These are phyloP conservation scores for Medicago ruthenica DNA, from an alignment of 306 rosid species.

Conservation along the genomic window DNA sequence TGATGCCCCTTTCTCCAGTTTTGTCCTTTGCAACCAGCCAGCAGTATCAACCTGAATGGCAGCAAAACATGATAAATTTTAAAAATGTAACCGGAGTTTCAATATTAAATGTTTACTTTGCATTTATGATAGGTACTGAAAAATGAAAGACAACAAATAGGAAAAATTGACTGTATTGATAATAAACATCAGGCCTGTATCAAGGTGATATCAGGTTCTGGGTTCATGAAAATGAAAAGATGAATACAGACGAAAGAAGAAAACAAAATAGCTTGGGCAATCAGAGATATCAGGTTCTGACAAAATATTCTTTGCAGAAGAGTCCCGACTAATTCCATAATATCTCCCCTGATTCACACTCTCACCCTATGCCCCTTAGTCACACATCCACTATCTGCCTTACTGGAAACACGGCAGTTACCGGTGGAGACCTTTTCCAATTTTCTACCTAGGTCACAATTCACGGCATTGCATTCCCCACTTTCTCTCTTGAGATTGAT, in stretches of 20 bases:
- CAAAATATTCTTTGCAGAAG: background rate
- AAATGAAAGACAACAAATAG: background rate
- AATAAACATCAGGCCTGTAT: slow-evolving; percentile 9
- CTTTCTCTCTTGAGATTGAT: background rate
- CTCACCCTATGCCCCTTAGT: slow-evolving; percentile 17
- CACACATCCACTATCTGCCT: background rate
- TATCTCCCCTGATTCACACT: background rate
- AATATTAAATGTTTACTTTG: slow-evolving; percentile 17
- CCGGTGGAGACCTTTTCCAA: background rate
- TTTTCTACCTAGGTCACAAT: slow-evolving; percentile 2
- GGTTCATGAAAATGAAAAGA: slow-evolving; percentile 8
- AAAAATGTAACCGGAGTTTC: slow-evolving; percentile 6
- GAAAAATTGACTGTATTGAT: background rate
- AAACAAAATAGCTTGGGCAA: background rate
- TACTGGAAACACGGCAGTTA: background rate
- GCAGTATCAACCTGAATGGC: slow-evolving; percentile 89
- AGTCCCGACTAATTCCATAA: background rate
- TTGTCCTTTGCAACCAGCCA: slow-evolving; percentile 93
- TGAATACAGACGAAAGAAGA: slow-evolving; percentile 18
- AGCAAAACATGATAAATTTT: slow-evolving; percentile 33
- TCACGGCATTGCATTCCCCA: background rate
- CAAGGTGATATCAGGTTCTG: slow-evolving; percentile 5
- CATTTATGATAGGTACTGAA: background rate
- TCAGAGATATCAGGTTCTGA: background rate
- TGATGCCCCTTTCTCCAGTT: slow-evolving; percentile 87